Conservation (phyloP, 2,329 filamentous ascomycete species). For the Colletotrichum karsti region DNA sequence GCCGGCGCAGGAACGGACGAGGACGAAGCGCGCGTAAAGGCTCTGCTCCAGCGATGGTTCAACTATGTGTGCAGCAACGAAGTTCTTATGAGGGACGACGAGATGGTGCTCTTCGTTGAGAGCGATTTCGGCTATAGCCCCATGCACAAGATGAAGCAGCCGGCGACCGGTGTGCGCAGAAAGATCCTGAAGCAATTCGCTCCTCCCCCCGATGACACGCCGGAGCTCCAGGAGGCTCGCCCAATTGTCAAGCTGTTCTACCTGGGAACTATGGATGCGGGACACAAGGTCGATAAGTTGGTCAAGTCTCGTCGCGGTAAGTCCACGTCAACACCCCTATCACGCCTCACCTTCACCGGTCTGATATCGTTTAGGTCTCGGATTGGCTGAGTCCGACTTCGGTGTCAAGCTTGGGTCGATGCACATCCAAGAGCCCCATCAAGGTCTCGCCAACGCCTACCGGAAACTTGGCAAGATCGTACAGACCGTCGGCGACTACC, state of each 20-base stretch:
- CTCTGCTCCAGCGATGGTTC: constrained; percentile 91
- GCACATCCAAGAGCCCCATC: constrained; percentile 89
- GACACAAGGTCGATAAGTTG: constrained; percentile 93
- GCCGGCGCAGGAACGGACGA: constrained; percentile 96
- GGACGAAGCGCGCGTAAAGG: constrained; percentile 90
- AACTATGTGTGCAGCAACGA: constrained; percentile 94
- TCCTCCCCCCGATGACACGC: constrained; percentile 95
- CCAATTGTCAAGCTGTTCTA: constrained; percentile 97
- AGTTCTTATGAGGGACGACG: constrained; percentile 91
- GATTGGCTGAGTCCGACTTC: constrained; percentile 90
- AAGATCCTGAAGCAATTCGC: constrained; percentile 99
- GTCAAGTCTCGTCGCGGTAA: constrained; percentile 92
- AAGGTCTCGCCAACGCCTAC: constrained; percentile 88
- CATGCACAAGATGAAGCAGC: constrained; percentile 94
- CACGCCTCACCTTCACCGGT: not conserved
- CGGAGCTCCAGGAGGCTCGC: constrained; percentile 88
- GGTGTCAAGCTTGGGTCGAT: constrained; percentile 89
- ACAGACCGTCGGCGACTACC: constrained; percentile 92
- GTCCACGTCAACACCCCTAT: constrained; percentile 32
- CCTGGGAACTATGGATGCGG: constrained; percentile 93
- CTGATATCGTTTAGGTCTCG: constrained; percentile 72
- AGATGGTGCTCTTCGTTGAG: constrained; percentile 98
- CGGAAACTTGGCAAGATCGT: constrained; percentile 94
- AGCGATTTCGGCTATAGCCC: constrained; percentile 98
- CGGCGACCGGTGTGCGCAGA: constrained; percentile 91